Evolutionary conservation across 305 asterid genomes (phyloP).

Genomic region (Fraxinus sp.): DNA sequence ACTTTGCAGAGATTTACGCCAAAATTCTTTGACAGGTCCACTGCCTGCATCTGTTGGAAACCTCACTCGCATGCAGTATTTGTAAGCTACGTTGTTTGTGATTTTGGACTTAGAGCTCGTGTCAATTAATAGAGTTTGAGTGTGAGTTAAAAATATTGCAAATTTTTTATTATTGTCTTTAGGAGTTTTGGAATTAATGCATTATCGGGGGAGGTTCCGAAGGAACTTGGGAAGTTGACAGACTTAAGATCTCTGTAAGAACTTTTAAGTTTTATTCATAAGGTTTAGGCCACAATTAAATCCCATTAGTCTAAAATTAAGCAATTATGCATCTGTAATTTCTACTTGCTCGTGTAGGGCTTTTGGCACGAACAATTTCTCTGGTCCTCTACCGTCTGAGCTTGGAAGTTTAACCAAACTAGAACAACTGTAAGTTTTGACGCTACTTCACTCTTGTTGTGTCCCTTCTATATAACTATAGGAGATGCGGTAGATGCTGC

Average conservation of each 20-base stretch:
- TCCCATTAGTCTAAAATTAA: not conserved
- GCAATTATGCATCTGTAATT: not conserved
- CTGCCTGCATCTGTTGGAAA: conserved; percentile 55
- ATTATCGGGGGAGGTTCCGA: conserved; percentile 71
- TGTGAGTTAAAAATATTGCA: conserved; percentile 11
- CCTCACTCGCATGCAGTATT: conserved; percentile 57
- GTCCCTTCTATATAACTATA: not conserved
- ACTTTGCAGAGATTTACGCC: conserved; percentile 46
- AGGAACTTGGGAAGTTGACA: conserved; percentile 68
- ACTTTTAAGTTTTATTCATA: conserved; percentile 2
- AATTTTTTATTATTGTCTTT: conserved; percentile 13
- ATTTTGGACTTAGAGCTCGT: not conserved
- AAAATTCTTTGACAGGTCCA: conserved; percentile 70
- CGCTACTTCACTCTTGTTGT: not conserved
- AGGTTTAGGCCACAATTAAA: not conserved
- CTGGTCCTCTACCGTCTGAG: conserved; percentile 72
- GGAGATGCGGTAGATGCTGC: not conserved
- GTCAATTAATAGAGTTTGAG: not conserved
- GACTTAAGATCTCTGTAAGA: conserved; percentile 65
- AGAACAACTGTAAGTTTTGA: conserved; percentile 49
- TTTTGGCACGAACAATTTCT: conserved; percentile 66
- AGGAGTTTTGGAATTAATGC: conserved; percentile 68
- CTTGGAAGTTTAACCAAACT: conserved; percentile 57
- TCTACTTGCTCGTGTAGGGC: conserved; percentile 36
- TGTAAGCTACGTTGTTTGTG: conserved; percentile 37